A percentile compares a stretch with the other conserved stretches of the same genome.
These are phyloP conservation scores for Leccinum ochraceum DNA, from an alignment of 768 basidiomycete genomes.

Conservation along the genomic window DNA sequence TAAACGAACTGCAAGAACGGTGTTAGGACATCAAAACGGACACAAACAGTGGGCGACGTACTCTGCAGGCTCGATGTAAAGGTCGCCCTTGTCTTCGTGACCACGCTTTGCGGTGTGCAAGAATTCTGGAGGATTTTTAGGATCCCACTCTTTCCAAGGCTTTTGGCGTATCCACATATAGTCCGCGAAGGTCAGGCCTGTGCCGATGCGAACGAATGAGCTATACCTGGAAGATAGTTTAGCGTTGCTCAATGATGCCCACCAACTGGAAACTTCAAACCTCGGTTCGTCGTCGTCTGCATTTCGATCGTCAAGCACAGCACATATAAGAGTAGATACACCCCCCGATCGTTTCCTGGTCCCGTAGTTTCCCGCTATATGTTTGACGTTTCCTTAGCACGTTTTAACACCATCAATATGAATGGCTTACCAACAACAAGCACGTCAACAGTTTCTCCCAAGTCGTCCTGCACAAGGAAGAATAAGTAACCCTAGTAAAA, in stretches of 20 bases:
- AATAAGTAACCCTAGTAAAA: neutral
- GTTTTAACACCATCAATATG: neutral
- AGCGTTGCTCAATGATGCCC: neutral
- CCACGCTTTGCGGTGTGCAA: conserved; percentile 57
- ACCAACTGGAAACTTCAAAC: conserved; percentile 38
- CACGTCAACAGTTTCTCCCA: conserved; percentile 92
- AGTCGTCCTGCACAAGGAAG: conserved; percentile 60
- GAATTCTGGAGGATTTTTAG: conserved; percentile 72
- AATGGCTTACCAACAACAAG: conserved; percentile 74
- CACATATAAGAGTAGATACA: conserved; percentile 88
- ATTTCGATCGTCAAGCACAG: conserved; percentile 76
- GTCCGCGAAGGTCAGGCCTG: conserved; percentile 83
- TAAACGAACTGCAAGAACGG: conserved; percentile 70
- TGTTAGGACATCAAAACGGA: conserved; percentile 2
- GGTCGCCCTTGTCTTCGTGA: conserved; percentile 81
- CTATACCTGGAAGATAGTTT: conserved; percentile 58
- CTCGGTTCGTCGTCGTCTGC: conserved; percentile 55
- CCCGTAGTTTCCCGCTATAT: conserved; percentile 83
- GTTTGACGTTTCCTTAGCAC: neutral
- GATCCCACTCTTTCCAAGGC: conserved; percentile 82
- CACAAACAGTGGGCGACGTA: conserved; percentile 34
- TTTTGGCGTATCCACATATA: conserved; percentile 82
- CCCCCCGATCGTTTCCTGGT: conserved; percentile 83
- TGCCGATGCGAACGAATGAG: conserved; percentile 87
- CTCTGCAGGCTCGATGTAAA: conserved; percentile 91